Base-by-base conservation (phyloP, 768 basidiomycete genomes). In the Naganishia onofrii region DNA sequence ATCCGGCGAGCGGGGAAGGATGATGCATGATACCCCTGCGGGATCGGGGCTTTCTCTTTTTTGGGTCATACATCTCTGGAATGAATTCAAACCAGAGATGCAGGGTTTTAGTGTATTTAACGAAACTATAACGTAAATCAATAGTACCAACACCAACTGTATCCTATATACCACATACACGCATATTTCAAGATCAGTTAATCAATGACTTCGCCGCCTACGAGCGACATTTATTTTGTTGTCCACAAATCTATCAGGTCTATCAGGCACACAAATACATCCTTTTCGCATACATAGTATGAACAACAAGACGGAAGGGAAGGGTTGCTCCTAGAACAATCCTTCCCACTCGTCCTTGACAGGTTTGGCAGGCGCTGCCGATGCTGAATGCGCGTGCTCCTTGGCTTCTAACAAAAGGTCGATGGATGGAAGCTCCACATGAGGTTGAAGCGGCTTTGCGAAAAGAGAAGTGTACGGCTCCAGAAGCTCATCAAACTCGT, bases 271-370 rank as follows among this genome's bases (percentile, higher is more conserved):
- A 51, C 6, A 51, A 51, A 51, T n/a, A 26, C 3, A 51, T 51
- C 29, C 54, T 26, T 23, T 12, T 23, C 28, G 21, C 23, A 42
- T 46, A 63, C 60, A 63, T 28, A n/a, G 36, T 10, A 21, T 32
- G 29, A 19, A 28, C 23, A 13, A 34, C 21, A 4, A 21, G 32
- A 58, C 32, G 32, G 32, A 17, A 23, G 8, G 10, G n/a, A 32
- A 6, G 32, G 8, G 55, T 6, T 38, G 23, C 3, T 26, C 54
- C 48, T 67, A 80, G 58, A 72, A 77, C 64, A 80, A 69, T 15
- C 78, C 78, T 19, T 78, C 78, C 72, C 73, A 79, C 67, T 80
- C 79, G 65, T 80, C 79, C 73, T 76, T 75, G 19, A 53, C 70
- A 0, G 23, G 48, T 13, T 29, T 46, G 17, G 6, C 53, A 17